Evolutionary conservation across 768 basidiomycete genomes (phyloP).

Genomic region (Tremella fuciformis): DNA sequence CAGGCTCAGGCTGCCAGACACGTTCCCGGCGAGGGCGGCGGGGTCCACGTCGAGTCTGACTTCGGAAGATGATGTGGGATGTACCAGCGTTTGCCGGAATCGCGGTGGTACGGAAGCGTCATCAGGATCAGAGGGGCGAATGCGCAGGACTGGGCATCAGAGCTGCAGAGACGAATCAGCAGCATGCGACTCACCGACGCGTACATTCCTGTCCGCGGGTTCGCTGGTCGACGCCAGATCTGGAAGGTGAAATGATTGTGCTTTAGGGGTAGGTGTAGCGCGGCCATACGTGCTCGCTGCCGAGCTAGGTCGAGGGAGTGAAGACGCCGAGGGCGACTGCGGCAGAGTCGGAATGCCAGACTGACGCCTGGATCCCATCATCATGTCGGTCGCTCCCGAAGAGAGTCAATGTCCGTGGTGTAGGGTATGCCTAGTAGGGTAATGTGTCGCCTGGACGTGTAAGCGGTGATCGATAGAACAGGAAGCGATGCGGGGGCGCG

Average conservation of each 20-base stretch:
- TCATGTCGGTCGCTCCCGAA: neutral
- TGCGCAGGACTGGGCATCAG: conserved; percentile 67
- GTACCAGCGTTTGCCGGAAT: conserved; percentile 86
- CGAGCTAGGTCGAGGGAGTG: conserved; percentile 11
- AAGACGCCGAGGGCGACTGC: conserved; percentile 5
- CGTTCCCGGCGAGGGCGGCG: conserved; percentile 31
- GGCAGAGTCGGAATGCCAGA: conserved; percentile 2
- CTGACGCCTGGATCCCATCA: conserved; percentile 8
- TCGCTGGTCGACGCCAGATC: neutral
- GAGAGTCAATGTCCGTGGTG: too few relatives aligned
- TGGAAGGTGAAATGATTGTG: neutral
- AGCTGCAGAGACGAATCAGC: neutral
- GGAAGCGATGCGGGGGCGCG: too few relatives aligned
- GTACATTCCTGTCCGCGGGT: conserved; percentile 29
- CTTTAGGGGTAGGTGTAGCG: neutral
- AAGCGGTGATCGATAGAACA: too few relatives aligned
- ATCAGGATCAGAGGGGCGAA: conserved; percentile 79
- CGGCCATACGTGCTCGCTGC: neutral
- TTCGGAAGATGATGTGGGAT: conserved; percentile 68
- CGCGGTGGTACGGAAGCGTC: conserved; percentile 88
- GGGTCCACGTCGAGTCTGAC: conserved; percentile 72
- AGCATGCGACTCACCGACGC: conserved; percentile 32
- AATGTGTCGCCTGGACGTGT: too few relatives aligned
- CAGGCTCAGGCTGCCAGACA: conserved; percentile 4
- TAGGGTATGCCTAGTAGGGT: too few relatives aligned